These are phyloP conservation scores for Petasospora fabianii DNA, from an alignment of 1,139 yeast species.

Conservation along the genomic window DNA sequence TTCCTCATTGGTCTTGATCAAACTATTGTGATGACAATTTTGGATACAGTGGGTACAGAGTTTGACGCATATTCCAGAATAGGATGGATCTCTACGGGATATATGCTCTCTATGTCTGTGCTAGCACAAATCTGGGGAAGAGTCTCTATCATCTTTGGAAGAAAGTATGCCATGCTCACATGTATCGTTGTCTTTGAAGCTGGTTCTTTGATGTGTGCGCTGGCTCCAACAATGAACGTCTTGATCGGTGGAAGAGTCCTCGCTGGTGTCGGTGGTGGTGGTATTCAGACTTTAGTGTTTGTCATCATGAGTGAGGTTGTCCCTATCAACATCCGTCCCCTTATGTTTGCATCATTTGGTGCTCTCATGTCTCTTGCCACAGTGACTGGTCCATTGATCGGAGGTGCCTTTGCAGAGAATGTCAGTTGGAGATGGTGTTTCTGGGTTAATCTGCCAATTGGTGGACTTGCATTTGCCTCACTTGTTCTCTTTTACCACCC, in stretches of 20 bases:
- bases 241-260: slow-evolving; percentile 67
- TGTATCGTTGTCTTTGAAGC: slow-evolving; percentile 54
- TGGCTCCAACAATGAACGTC: slow-evolving; percentile 54
- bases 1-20: slow-evolving; percentile 65
- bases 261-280: slow-evolving; percentile 73
- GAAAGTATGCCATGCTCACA: slow-evolving; percentile 46
- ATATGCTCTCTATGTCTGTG: slow-evolving; percentile 52
- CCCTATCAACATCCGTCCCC: slow-evolving; percentile 52
- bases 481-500: slow-evolving; percentile 52
- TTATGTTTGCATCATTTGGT: slow-evolving; percentile 47
- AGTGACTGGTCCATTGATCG: slow-evolving; percentile 63
- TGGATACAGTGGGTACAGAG: slow-evolving; percentile 51
- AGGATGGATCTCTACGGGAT: slow-evolving; percentile 62
- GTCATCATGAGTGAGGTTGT: slow-evolving; percentile 59
- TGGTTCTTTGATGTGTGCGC: slow-evolving; percentile 59
- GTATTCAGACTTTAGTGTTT: slow-evolving; percentile 54
- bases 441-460: slow-evolving; percentile 66
- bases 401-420: slow-evolving; percentile 61
- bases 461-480: slow-evolving; percentile 49
- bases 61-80: slow-evolving; percentile 51
- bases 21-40: slow-evolving; percentile 57
- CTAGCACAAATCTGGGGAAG: slow-evolving; percentile 59
- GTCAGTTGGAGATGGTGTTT: slow-evolving; percentile 81
- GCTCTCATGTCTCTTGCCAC: slow-evolving; percentile 52
- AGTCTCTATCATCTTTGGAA: slow-evolving; percentile 55